These are phyloP conservation scores for Xylariales sp. DNA, from an alignment of 2,329 filamentous ascomycete genomes.

Conservation along the genomic window DNA sequence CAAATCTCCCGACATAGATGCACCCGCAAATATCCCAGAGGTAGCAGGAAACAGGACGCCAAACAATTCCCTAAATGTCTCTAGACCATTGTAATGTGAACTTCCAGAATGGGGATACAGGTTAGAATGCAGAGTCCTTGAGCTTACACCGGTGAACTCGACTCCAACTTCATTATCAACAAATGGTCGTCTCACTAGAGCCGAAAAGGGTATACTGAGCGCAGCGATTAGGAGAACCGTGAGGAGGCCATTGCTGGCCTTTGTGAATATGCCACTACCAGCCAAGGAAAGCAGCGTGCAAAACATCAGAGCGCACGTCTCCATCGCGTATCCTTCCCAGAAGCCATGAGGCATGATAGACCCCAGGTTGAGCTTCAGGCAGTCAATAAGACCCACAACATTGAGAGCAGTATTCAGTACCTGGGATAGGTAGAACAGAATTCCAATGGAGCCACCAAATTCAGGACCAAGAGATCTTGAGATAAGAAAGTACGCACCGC, in stretches of 20 bases:
- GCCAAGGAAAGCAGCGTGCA: slow-evolving; percentile 75
- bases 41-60: slow-evolving; percentile 76
- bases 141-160: slow-evolving; percentile 72
- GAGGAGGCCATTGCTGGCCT: slow-evolving; percentile 73
- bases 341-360: slow-evolving; percentile 62
- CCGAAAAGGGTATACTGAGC: slow-evolving; percentile 78
- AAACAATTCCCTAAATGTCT: slow-evolving; percentile 77
- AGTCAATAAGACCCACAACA: slow-evolving; percentile 80
- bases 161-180: slow-evolving; percentile 56
- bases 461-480: slow-evolving; percentile 82
- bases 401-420: slow-evolving; percentile 85
- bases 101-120: slow-evolving; percentile 65
- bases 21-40: slow-evolving; percentile 62
- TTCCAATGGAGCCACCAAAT: slow-evolving; percentile 82
- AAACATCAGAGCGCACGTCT: slow-evolving; percentile 64
- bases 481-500: slow-evolving; percentile 85
- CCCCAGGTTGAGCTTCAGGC: slow-evolving; percentile 72
- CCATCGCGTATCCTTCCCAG: slow-evolving; percentile 74
- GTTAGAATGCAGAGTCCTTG: slow-evolving; percentile 69
- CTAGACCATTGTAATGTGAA: slow-evolving; percentile 56
- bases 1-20: slow-evolving; percentile 86
- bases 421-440: slow-evolving; percentile 88
- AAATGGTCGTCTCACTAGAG: slow-evolving; percentile 65
- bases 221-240: slow-evolving; percentile 68
- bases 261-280: slow-evolving; percentile 75